Evolutionary conservation across 257 asterid species (phyloP).

Genomic region (Thymus mandschuricus): DNA sequence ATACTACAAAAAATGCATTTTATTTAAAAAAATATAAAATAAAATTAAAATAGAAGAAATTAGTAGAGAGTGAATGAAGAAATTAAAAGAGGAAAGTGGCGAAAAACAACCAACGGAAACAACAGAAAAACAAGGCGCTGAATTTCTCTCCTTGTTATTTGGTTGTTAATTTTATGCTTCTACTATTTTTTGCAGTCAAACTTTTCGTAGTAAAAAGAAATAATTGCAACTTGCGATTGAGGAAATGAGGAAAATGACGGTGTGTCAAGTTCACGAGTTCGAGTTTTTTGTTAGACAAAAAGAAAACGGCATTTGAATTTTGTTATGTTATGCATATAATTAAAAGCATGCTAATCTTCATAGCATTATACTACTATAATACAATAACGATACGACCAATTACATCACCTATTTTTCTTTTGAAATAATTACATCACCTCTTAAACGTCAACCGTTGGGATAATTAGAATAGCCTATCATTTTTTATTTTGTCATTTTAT

Average conservation of each 20-base stretch:
- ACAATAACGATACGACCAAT: background rate
- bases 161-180: background rate
- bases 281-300: too few species aligned
- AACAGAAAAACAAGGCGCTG: background rate
- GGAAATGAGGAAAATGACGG: background rate
- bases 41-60: too few species aligned
- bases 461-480: too few species aligned
- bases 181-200: background rate
- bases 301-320: too few species aligned
- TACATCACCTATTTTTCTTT: background rate
- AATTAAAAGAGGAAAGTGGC: slow-evolving; percentile 2
- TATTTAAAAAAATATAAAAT: too few species aligned
- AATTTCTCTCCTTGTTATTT: background rate
- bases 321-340: too few species aligned
- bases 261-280: too few species aligned
- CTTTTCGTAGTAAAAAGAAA: background rate
- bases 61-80: background rate
- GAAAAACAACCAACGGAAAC: slow-evolving; percentile 22
- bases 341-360: too few species aligned
- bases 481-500: too few species aligned
- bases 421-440: background rate
- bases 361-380: too few species aligned
- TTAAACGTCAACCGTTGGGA: background rate
- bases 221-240: background rate
- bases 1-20: too few species aligned